Evolutionary conservation across 73 alveolate genomes (phyloP).

Genomic region (Diophrys sp.): DNA sequence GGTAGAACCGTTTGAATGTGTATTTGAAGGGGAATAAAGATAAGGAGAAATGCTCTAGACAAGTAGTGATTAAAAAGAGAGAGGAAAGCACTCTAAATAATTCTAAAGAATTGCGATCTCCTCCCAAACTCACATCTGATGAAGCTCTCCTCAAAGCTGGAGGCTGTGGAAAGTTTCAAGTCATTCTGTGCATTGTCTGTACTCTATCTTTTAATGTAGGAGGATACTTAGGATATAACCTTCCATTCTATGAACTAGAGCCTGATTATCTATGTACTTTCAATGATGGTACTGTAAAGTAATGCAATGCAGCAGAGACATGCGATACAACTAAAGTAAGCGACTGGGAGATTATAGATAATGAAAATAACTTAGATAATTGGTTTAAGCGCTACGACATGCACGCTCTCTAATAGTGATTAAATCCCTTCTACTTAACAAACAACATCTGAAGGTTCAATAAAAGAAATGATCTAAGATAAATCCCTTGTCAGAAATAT

Average conservation of each 20-base stretch:
- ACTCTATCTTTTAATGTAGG: background rate
- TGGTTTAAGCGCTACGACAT: background rate
- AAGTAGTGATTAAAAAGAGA: too few species aligned
- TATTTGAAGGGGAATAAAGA: too few species aligned
- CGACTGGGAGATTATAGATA: background rate
- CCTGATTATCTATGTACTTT: background rate
- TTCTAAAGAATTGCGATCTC: background rate
- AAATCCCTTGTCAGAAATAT: background rate
- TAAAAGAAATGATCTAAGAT: background rate
- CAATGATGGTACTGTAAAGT: background rate
- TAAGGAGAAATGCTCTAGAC: too few species aligned
- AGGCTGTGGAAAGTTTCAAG: background rate
- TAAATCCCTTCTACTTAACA: too few species aligned
- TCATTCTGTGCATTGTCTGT: background rate
- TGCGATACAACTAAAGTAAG: background rate
- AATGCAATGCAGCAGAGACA: background rate
- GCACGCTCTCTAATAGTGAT: too few species aligned
- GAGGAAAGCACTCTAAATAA: too few species aligned
- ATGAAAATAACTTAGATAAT: background rate
- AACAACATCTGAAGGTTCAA: background rate
- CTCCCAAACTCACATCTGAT: background rate
- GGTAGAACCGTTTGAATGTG: background rate
- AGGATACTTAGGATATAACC: background rate
- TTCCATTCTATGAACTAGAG: background rate
- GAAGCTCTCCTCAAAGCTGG: conserved; percentile 2